Percentiles rank a stretch among this genome's conserved stretches.
Evolutionary conservation across 2,329 filamentous ascomycete species (phyloP).

Genomic region (Microdochium trichocladiopsis): DNA sequence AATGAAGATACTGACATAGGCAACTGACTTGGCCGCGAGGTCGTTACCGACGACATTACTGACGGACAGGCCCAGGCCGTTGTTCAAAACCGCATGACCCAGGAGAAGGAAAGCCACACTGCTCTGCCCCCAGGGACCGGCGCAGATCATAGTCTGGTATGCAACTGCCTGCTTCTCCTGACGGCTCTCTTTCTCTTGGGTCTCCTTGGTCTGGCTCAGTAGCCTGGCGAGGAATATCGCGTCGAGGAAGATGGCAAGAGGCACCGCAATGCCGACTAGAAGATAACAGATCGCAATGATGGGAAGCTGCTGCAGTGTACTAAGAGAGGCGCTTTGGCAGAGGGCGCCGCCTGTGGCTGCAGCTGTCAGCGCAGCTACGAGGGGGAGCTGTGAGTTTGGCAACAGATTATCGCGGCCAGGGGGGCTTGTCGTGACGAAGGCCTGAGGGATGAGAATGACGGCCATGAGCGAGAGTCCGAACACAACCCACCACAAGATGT

Average conservation of each 20-base stretch:
- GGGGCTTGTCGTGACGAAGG: conserved; percentile 26
- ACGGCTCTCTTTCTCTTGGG: conserved; percentile 2
- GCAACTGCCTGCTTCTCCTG: conserved; percentile 9
- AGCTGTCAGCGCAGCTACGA: conserved; percentile 29
- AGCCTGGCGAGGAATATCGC: conserved; percentile 24
- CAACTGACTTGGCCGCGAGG: conserved; percentile 21
- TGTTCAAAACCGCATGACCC: conserved; percentile 8
- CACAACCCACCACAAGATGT: conserved; percentile 32
- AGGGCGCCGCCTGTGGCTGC: conserved; percentile 28
- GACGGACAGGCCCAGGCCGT: background rate
- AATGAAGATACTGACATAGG: conserved; percentile 23
- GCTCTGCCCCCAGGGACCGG: conserved; percentile 29
- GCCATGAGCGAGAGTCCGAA: conserved; percentile 21
- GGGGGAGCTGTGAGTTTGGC: conserved; percentile 25
- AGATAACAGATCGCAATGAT: conserved; percentile 32
- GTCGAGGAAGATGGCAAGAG: conserved; percentile 21
- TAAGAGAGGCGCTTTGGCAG: conserved; percentile 18
- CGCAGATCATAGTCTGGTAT: conserved; percentile 31
- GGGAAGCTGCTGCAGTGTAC: conserved; percentile 22
- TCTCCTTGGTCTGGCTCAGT: conserved; percentile 14
- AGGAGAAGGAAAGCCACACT: conserved; percentile 29
- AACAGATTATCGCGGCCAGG: conserved; percentile 22
- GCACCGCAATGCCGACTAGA: conserved; percentile 24
- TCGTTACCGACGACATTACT: conserved; percentile 18
- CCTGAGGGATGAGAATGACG: conserved; percentile 23